Evolutionary conservation across 176 grass and related monocot genomes (phyloP).

Genomic region (Oryza punctata): DNA sequence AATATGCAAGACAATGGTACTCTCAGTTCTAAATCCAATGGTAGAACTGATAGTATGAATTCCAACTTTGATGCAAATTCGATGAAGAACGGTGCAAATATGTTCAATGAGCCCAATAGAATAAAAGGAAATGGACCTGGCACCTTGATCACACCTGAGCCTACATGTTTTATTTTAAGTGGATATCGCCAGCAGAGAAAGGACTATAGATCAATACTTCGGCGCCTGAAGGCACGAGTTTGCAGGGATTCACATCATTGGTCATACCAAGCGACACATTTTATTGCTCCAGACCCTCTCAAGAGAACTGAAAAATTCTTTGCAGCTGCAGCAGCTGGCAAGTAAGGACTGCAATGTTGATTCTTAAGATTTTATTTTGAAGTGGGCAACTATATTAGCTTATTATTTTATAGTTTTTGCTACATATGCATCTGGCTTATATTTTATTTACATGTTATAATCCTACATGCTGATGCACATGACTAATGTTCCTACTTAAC

Average conservation of each 20-base stretch:
- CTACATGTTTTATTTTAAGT: constrained; percentile 79
- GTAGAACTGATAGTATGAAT: constrained; percentile 12
- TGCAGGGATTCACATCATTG: constrained; percentile 92
- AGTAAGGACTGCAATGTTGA: constrained; percentile 37
- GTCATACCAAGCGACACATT: constrained; percentile 92
- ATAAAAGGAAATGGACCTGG: constrained; percentile 30
- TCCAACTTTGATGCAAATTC: constrained; percentile 27
- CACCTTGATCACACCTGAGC: constrained; percentile 26
- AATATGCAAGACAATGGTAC: constrained; percentile 44
- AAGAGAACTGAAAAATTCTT: constrained; percentile 95
- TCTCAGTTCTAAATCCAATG: constrained; percentile 36
- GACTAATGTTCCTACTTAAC: background rate
- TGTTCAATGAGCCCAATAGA: constrained; percentile 3
- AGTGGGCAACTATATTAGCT: background rate
- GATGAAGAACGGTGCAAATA: constrained; percentile 25
- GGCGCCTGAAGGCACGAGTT: constrained; percentile 56
- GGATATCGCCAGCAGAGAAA: constrained; percentile 64
- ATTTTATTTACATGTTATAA: constrained; percentile 21
- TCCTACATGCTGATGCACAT: background rate
- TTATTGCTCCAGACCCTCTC: constrained; percentile 62
- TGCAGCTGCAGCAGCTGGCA: constrained; percentile 82
- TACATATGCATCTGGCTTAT: background rate
- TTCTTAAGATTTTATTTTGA: background rate
- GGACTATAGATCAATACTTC: constrained; percentile 60
- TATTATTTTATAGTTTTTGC: background rate